phyloP scores from a whole-genome alignment of 768 basidiomycete species.

The Dictyophora rubrovolvata region DNA sequence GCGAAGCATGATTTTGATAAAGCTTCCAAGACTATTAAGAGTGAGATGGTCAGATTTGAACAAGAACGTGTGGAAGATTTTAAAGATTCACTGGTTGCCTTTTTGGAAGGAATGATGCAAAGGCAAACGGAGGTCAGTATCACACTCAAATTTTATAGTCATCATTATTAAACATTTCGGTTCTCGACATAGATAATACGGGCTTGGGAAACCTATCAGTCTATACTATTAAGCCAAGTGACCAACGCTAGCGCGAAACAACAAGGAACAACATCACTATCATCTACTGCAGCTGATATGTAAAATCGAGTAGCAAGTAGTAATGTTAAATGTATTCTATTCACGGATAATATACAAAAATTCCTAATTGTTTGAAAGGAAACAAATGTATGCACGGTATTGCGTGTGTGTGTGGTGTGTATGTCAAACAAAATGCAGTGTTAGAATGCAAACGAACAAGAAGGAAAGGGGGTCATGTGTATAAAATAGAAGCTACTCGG shows the following conservation, averaged over 20 bases:
- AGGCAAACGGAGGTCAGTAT: conserved; percentile 66
- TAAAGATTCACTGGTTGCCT: conserved; percentile 70
- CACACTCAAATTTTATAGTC: not conserved
- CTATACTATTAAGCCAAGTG: conserved; percentile 46
- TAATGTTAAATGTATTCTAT: conserved; percentile 8
- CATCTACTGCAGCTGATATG: not conserved
- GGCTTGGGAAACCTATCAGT: conserved; percentile 78
- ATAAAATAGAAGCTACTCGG: too few species aligned
- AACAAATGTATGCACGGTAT: not conserved
- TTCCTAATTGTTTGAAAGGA: not conserved
- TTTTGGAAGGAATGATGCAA: conserved; percentile 78
- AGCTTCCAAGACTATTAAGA: conserved; percentile 78
- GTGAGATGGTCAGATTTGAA: conserved; percentile 86
- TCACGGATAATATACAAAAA: conserved; percentile 6
- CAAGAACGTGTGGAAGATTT: conserved; percentile 91
- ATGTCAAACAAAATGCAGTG: not conserved
- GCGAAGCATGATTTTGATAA: conserved; percentile 84
- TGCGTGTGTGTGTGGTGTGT: not conserved
- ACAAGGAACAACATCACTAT: conserved; percentile 4
- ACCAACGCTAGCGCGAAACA: conserved; percentile 18
- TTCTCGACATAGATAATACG: conserved; percentile 56
- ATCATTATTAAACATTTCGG: conserved; percentile 4
- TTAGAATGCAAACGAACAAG: not conserved
- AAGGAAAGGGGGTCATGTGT: too few species aligned
- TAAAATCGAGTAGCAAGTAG: not conserved